Percentiles rank a stretch among this genome's conserved stretches.
phyloP scores from a whole-genome alignment of 345 rosid genomes.

The Xanthoceras sorbifolium region DNA sequence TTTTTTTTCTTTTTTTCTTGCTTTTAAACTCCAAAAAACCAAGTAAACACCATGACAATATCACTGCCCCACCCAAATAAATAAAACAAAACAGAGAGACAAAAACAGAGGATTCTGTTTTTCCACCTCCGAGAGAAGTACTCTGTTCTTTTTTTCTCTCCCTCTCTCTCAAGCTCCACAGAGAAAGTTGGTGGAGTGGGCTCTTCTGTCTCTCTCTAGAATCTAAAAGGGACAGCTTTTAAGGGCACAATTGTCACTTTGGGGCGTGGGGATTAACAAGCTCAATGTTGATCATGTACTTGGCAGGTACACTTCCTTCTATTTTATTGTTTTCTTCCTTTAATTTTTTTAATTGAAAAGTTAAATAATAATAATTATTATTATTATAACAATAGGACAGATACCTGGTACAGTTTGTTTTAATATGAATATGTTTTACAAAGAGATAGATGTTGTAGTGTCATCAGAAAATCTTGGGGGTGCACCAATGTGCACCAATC shows the following conservation, averaged over 20 bases:
- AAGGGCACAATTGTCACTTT: conserved; percentile 23
- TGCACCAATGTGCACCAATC: no score
- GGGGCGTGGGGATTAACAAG: conserved; percentile 19
- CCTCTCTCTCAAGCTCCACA: background rate
- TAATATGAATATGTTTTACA: no score
- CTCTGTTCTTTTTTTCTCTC: conserved; percentile 8
- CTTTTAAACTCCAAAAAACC: conserved; percentile 10
- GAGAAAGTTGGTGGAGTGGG: background rate
- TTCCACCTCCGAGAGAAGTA: background rate
- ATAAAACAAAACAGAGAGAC: background rate
- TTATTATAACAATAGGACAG: no score
- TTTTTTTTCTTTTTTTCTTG: no score
- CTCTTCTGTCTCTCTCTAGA: conserved; percentile 17
- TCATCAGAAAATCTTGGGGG: no score
- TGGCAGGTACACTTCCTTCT: conserved; percentile 39
- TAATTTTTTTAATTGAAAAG: background rate
- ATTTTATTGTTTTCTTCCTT: background rate
- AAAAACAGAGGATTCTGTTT: conserved; percentile 19
- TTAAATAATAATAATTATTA: no score
- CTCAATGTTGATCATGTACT: conserved; percentile 37
- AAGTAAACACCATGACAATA: background rate
- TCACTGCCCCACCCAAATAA: background rate
- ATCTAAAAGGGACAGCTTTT: conserved; percentile 24
- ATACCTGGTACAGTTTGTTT: no score
- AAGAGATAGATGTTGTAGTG: no score